Conservation (phyloP, 176 grass and related monocot species). For the Phragmites australis region DNA sequence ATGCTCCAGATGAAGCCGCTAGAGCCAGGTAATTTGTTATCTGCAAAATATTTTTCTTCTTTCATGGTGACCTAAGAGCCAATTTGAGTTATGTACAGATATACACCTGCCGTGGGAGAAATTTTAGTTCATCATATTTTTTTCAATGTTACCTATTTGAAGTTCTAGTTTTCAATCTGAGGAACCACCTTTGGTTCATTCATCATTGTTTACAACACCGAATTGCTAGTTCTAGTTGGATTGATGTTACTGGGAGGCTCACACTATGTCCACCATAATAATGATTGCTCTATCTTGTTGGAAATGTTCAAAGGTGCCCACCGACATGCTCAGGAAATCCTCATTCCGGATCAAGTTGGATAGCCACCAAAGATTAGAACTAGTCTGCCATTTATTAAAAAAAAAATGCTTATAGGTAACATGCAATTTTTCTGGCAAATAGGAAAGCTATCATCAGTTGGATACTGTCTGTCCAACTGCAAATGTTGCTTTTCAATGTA, state of each 20-base stretch:
- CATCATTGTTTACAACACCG: background rate
- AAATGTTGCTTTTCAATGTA: conserved; percentile 6
- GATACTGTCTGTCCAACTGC: background rate
- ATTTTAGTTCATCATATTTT: conserved; percentile 2
- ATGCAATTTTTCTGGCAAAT: background rate
- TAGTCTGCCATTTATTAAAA: background rate
- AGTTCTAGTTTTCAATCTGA: background rate
- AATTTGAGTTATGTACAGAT: background rate
- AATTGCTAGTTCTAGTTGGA: background rate
- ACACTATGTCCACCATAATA: background rate
- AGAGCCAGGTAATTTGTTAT: conserved; percentile 83
- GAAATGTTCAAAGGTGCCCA: background rate
- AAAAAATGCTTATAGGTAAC: too few relatives aligned
- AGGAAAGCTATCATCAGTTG: conserved; percentile 4
- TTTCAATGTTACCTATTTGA: background rate
- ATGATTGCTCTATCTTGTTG: background rate
- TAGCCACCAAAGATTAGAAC: background rate
- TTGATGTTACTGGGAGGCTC: background rate
- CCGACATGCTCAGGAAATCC: background rate
- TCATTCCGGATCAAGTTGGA: background rate
- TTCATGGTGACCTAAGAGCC: background rate
- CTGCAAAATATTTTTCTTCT: conserved; percentile 18
- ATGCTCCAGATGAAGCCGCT: conserved; percentile 98
- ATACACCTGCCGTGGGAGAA: background rate
- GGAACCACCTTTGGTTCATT: background rate